A percentile compares a stretch with the other conserved stretches of the same genome.
These are phyloP conservation scores for Kappamyces sp. DNA, from an alignment of 192 early-diverging fungal genomes.

Conservation along the genomic window DNA sequence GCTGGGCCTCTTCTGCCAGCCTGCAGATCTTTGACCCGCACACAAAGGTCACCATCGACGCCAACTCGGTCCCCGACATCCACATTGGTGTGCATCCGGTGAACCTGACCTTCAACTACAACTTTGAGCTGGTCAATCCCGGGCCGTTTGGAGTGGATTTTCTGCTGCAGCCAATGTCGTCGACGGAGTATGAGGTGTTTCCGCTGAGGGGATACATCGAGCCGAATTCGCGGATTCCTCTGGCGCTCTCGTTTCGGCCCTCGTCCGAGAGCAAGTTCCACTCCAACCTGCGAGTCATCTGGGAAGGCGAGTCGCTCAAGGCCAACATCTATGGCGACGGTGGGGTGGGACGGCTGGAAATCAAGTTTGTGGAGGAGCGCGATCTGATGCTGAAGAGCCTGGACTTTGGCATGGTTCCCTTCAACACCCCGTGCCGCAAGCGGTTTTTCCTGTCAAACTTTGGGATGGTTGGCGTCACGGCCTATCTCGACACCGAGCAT, in stretches of 20 bases:
- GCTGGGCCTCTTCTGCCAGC: constrained; percentile 31
- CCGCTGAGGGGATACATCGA: constrained; percentile 53
- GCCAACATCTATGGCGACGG: constrained; percentile 43
- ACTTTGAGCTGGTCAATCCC: constrained; percentile 45
- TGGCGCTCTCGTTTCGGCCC: constrained; percentile 47
- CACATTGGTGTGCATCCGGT: constrained; percentile 56
- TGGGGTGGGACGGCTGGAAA: constrained; percentile 49
- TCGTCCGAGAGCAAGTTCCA: constrained; percentile 45
- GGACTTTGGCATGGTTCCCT: constrained; percentile 62
- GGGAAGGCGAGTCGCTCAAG: constrained; percentile 47
- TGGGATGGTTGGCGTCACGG: constrained; percentile 49
- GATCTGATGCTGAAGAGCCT: constrained; percentile 38
- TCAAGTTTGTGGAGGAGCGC: constrained; percentile 43
- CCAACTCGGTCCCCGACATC: constrained; percentile 8
- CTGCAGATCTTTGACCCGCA: constrained; percentile 28
- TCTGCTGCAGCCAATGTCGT: constrained; percentile 50
- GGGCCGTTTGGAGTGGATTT: constrained; percentile 55
- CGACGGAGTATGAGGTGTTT: constrained; percentile 47
- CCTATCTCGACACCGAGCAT: constrained; percentile 36
- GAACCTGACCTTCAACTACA: constrained; percentile 30
- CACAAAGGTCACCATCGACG: constrained; percentile 19
- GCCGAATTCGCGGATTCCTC: constrained; percentile 25
- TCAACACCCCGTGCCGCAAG: constrained; percentile 51
- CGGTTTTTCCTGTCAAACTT: constrained; percentile 50
- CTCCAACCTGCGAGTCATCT: constrained; percentile 44